Conservation (phyloP, 2,329 filamentous ascomycete species). For the Alternaria hordeiaustralica region DNA sequence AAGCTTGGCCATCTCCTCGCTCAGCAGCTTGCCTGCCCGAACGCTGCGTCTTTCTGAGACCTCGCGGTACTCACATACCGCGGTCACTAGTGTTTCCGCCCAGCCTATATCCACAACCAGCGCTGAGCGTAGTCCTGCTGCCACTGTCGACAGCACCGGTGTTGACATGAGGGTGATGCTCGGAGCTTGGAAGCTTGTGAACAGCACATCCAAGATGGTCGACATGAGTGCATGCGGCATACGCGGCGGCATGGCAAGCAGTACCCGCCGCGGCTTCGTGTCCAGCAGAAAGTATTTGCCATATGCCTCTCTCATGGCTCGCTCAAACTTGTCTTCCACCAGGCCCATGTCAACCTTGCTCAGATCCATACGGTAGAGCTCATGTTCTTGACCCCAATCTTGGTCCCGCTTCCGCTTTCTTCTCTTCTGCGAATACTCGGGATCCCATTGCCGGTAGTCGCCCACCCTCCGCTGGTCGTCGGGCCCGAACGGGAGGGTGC, state of each 20-base stretch:
- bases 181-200: conserved; percentile 79
- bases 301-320: conserved; percentile 80
- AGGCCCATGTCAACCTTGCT: conserved; percentile 76
- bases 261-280: conserved; percentile 75
- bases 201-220: conserved; percentile 76
- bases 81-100: conserved; percentile 85
- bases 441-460: conserved; percentile 77
- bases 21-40: conserved; percentile 75
- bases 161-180: conserved; percentile 81
- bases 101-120: conserved; percentile 91
- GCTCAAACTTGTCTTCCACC: conserved; percentile 85
- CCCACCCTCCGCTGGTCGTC: conserved; percentile 78
- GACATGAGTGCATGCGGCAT: conserved; percentile 81
- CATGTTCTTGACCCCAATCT: conserved; percentile 68
- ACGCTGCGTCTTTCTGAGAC: conserved; percentile 73
- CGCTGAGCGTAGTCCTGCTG: conserved; percentile 84
- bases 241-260: conserved; percentile 77
- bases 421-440: conserved; percentile 59
- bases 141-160: conserved; percentile 74
- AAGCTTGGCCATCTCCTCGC: conserved; percentile 71
- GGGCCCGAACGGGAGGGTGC: conserved; percentile 74
- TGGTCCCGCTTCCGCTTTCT: conserved; percentile 55
- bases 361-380: conserved; percentile 82
- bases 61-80: conserved; percentile 89
- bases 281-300: conserved; percentile 76